A percentile compares a stretch with the other conserved stretches of the same genome.
phyloP scores from a whole-genome alignment of 2,329 filamentous ascomycete genomes.

The Microcyclospora pomicola region DNA sequence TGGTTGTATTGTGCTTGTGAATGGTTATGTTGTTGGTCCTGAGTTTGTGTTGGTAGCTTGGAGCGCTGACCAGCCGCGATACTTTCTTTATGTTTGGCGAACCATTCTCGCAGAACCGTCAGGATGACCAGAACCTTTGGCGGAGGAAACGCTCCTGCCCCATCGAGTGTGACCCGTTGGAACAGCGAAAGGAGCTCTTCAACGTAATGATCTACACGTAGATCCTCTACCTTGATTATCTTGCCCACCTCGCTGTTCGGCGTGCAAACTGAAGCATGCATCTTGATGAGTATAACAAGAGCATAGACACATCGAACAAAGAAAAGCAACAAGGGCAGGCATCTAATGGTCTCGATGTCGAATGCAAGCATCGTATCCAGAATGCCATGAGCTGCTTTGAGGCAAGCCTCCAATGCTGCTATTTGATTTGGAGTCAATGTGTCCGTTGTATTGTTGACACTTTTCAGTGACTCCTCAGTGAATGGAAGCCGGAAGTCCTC shows the following conservation, averaged over 20 bases:
- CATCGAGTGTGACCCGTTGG: constrained; percentile 8
- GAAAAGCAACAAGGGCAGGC: constrained; percentile 30
- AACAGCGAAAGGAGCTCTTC: constrained; percentile 33
- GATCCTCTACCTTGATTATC: constrained; percentile 34
- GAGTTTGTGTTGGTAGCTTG: constrained; percentile 5
- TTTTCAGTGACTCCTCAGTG: constrained; percentile 27
- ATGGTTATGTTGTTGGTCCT: neutral
- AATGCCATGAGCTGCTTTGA: constrained; percentile 33
- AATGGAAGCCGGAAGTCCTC: constrained; percentile 34
- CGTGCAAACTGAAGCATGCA: constrained; percentile 42
- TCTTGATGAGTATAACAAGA: constrained; percentile 45
- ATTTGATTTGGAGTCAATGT: constrained; percentile 34
- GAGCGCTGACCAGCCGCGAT: constrained; percentile 10
- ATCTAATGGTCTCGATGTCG: constrained; percentile 29
- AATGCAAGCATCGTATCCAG: constrained; percentile 37
- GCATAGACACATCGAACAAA: constrained; percentile 43
- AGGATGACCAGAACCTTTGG: constrained; percentile 36
- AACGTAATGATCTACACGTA: constrained; percentile 35
- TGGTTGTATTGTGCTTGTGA: constrained; percentile 1
- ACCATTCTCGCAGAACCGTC: constrained; percentile 31
- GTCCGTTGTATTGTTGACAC: constrained; percentile 25
- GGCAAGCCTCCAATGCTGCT: constrained; percentile 33
- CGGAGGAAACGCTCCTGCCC: constrained; percentile 21
- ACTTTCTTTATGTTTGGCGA: constrained; percentile 24
- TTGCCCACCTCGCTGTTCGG: constrained; percentile 35